Conservation (phyloP, 1,284 basidiomycete species). For the Ceratobasidium sp. region DNA sequence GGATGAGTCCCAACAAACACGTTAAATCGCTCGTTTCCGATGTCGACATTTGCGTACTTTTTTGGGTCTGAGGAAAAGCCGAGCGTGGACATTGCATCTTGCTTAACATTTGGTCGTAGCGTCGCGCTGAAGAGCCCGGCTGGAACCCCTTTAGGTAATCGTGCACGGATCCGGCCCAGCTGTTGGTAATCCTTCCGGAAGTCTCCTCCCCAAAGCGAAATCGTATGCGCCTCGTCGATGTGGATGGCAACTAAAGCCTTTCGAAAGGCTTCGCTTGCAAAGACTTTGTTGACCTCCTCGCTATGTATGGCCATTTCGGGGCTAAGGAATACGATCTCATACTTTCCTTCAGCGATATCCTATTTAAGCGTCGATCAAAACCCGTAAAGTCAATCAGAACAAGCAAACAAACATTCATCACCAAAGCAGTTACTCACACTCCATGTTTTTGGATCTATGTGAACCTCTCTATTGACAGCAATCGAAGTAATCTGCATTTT, state of each 20-base stretch:
- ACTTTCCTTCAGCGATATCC: constrained; percentile 6
- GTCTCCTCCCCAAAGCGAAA: constrained; percentile 8
- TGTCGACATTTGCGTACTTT: background rate
- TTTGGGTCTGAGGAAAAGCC: background rate
- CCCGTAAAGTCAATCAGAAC: constrained; percentile 1
- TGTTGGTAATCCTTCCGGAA: constrained; percentile 20
- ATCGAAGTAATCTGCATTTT: background rate
- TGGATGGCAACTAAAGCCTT: constrained; percentile 7
- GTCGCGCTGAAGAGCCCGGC: background rate
- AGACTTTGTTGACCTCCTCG: background rate
- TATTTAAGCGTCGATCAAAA: constrained; percentile 17
- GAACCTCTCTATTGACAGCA: constrained; percentile 3
- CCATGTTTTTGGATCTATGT: background rate
- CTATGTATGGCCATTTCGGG: constrained; percentile 24
- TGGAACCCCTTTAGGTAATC: constrained; percentile 17
- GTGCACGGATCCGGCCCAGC: constrained; percentile 1
- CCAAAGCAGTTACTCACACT: background rate
- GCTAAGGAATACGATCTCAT: constrained; percentile 14
- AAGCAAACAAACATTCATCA: background rate
- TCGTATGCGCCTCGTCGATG: constrained; percentile 18
- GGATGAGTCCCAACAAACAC: background rate
- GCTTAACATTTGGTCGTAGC: constrained; percentile 4
- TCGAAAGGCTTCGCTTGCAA: background rate
- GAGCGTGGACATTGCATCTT: constrained; percentile 16
- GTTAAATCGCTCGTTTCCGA: constrained; percentile 19